Percentiles rank a stretch among this genome's conserved stretches.
These are phyloP conservation scores for Tolypocladium nubicola DNA, from an alignment of 2,329 filamentous ascomycete species.

Conservation along the genomic window DNA sequence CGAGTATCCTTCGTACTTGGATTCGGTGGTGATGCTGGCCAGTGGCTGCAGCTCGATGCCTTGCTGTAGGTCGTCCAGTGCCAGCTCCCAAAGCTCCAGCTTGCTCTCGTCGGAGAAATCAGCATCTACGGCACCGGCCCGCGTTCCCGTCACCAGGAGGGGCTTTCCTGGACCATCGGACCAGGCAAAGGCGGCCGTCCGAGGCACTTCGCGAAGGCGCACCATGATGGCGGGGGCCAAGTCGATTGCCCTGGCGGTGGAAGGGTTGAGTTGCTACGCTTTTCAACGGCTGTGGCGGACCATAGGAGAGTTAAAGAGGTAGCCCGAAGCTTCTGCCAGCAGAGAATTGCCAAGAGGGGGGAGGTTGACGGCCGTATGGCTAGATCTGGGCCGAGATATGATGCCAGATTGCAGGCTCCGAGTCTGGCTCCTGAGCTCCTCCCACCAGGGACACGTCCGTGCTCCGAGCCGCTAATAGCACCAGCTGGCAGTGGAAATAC, in stretches of 20 bases:
- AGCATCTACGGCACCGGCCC: constrained; percentile 88
- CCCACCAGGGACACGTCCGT: constrained; percentile 3
- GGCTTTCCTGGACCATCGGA: constrained; percentile 71
- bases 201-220: constrained; percentile 87
- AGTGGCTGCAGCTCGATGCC: constrained; percentile 77
- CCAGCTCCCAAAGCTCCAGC: constrained; percentile 91
- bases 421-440: constrained; percentile 18
- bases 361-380: constrained; percentile 1
- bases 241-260: constrained; percentile 3
- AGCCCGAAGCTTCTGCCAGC: constrained; percentile 19
- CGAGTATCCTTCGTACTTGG: constrained; percentile 50
- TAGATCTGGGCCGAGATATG: constrained; percentile 17
- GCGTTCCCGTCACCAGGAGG: constrained; percentile 83
- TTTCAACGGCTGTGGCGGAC: constrained; percentile 9
- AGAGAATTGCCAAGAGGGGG: constrained; percentile 12
- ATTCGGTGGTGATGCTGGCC: constrained; percentile 76
- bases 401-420: constrained; percentile 35
- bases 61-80: constrained; percentile 64
- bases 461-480: background rate
- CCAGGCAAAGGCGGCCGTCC: constrained; percentile 97
- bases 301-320: constrained; percentile 9
- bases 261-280: constrained; percentile 4
- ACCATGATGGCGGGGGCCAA: constrained; percentile 57
- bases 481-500: constrained; percentile 4
- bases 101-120: constrained; percentile 98